Base-by-base conservation (phyloP, 2,329 filamentous ascomycete genomes). In the Alternaria triticina region DNA sequence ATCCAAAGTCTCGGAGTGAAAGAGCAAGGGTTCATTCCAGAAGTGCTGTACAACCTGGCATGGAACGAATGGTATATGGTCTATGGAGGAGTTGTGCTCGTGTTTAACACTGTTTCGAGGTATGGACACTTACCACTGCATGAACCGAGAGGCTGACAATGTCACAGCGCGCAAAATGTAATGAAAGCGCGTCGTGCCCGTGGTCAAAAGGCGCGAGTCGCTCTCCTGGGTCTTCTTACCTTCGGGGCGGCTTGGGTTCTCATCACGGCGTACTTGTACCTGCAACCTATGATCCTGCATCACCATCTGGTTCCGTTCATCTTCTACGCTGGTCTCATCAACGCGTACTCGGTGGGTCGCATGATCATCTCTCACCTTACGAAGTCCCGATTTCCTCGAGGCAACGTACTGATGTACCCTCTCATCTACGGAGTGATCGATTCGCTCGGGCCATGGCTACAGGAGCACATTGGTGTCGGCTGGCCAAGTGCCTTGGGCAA, bases 341-440 rank as follows among this genome's bases (percentile, higher is more conserved):
- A 98, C 78, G 94, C 96, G 65, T 98, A 97, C 83, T 92, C 91
- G 55, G 95, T 98, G 61, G 95, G 95, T 7, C 91, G 94, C 79
- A 97, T 98, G 84, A 98, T 98, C 81, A 93, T 93, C 46, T 94
- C 94, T 0, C 96, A 99, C 81, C 86, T 99, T 20, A 93, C 95
- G 64, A 92, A 95, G 81, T 87, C 92, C 45, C 86, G 87, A 12
- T 99, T 97, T 83, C 96, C 96, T 6, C 96, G 95, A 85, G 89
- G 90, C 81, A 98, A 98, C 80, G 88, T 97, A 17, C 85, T 98
- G 51, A 86, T 90, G 45, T 80, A 94, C 22, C 95, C 95, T 0
- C 85, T 99, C 22, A 86, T 88, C 28, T 90, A 89, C 70, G 95
- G 90, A 61, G 91, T 97, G 17, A 74, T 92, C 64, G 96, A 99